A percentile compares a stretch with the other conserved stretches of the same genome.
Evolutionary conservation across 169 alveolate genomes (phyloP).

Genomic region (Babesia ovis): DNA sequence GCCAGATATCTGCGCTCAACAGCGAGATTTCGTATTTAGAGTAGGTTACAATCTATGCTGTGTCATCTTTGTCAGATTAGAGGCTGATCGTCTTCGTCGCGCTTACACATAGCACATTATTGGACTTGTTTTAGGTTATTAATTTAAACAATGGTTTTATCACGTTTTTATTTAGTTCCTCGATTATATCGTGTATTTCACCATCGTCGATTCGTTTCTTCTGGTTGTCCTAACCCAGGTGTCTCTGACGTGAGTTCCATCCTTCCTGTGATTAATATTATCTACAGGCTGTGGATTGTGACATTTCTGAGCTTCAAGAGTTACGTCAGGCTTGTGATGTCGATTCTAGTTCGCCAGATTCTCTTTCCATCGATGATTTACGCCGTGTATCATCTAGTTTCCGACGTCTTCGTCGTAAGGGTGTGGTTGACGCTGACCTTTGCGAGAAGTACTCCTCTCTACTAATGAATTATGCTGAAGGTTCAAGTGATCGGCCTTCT

Average conservation of each 20-base stretch:
- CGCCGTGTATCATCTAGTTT: conserved; percentile 11
- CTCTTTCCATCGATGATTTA: conserved; percentile 15
- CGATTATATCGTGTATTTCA: not conserved
- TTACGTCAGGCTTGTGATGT: not conserved
- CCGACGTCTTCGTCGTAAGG: conserved; percentile 14
- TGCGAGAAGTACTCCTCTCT: conserved; percentile 39
- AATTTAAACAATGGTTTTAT: conserved; percentile 1
- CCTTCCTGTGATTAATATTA: not conserved
- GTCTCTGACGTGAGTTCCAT: conserved; percentile 7
- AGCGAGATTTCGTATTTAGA: conserved; percentile 29
- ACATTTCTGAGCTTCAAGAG: not conserved
- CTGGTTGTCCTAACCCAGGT: not conserved
- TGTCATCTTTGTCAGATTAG: conserved; percentile 14
- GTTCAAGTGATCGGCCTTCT: not conserved
- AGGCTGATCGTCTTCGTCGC: conserved; percentile 35
- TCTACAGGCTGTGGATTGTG: conserved; percentile 1
- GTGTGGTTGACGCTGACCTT: conserved; percentile 28
- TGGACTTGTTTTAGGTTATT: not conserved
- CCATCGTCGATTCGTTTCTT: conserved; percentile 4
- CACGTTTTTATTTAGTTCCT: not conserved
- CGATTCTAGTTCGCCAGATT: not conserved
- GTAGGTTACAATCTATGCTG: not conserved
- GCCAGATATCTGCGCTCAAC: conserved; percentile 24
- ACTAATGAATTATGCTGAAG: not conserved
- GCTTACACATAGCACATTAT: conserved; percentile 16